Base-by-base conservation (phyloP, 805 yeast species). In the Torulaspora delbrueckii region DNA sequence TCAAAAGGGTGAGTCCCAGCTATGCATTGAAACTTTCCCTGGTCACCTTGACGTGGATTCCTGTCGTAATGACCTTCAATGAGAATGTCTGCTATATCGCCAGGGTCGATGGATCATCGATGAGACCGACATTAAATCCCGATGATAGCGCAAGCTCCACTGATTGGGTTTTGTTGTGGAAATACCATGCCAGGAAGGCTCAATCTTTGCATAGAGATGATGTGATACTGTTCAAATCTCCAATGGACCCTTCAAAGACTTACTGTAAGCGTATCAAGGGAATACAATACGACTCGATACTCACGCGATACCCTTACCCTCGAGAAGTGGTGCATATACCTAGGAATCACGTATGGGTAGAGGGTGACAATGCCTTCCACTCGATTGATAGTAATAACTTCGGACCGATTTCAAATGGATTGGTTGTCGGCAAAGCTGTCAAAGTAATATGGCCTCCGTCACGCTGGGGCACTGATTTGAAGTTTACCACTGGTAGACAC, bases 71-170 rank as follows among this genome's bases (percentile, higher is more conserved):
- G 52, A 77, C 86, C 1, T 66, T 82, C 49, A 77, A 79, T 31
- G 87, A 86, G 51, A 86, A 84, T 59, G 80, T 81, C 8, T 80
- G 77, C 42, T 88, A 81, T 66, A 74, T 89, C 23, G 86, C 86
- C 12, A 77, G 79, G 64, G 77, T 89, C 13, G 76, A 81, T 36
- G 98, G 98, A 1, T 66, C 75, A 32, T 86, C 96, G 19, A 90
- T 90, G 98, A 74, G 85, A 42, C 97, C 97, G 1, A 79, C 96
- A 0, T 76, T 89, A 58, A 90, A 90, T 64, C 91, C 95, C 0
- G 77, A 76, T 16, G 73, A 62, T 22, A 65, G 37, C 65, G 66
- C 52, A 63, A 69, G 44, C 63, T 71, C 53, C 46, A 69, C 69
- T 4, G 89, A 84, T 57, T 75, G 82, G 67, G 88, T 86, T 1